Evolutionary conservation across 352 stramenopile genomes (phyloP).

Genomic region (Pythium pyrilobum): DNA sequence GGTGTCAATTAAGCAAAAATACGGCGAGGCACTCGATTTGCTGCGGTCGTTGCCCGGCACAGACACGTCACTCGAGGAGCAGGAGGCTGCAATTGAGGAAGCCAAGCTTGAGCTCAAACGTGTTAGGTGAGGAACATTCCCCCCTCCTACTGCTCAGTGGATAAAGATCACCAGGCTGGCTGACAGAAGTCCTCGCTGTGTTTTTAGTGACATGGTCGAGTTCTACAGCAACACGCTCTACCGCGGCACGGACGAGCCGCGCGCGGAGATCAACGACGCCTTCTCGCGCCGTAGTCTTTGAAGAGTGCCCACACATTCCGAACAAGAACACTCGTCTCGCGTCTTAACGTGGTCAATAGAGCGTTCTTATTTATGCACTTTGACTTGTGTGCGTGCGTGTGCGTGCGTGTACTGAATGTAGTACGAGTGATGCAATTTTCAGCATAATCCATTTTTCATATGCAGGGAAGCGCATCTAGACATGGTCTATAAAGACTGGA

Average conservation of each 20-base stretch:
- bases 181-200: neutral
- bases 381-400: neutral
- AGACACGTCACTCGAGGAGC: slow-evolving; percentile 72
- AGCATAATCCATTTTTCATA: neutral
- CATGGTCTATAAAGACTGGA: neutral
- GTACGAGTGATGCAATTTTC: too few relatives aligned
- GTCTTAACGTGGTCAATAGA: slow-evolving; percentile 1
- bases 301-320: neutral
- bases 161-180: too few relatives aligned
- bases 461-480: neutral
- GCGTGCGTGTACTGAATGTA: too few relatives aligned
- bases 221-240: slow-evolving; percentile 86
- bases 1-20: slow-evolving; percentile 73
- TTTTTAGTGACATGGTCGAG: slow-evolving; percentile 59
- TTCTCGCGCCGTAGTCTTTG: slow-evolving; percentile 80
- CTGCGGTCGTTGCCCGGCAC: slow-evolving; percentile 67
- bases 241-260: slow-evolving; percentile 75
- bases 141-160: too few relatives aligned
- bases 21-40: slow-evolving; percentile 57
- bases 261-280: slow-evolving; percentile 78
- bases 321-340: neutral
- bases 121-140: slow-evolving; percentile 48
- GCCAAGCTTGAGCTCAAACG: slow-evolving; percentile 70
- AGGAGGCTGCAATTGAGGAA: slow-evolving; percentile 63
- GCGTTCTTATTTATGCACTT: neutral